Base-by-base conservation (phyloP, 805 yeast species). In the Cyberlindnera xishuangbannaensis region DNA sequence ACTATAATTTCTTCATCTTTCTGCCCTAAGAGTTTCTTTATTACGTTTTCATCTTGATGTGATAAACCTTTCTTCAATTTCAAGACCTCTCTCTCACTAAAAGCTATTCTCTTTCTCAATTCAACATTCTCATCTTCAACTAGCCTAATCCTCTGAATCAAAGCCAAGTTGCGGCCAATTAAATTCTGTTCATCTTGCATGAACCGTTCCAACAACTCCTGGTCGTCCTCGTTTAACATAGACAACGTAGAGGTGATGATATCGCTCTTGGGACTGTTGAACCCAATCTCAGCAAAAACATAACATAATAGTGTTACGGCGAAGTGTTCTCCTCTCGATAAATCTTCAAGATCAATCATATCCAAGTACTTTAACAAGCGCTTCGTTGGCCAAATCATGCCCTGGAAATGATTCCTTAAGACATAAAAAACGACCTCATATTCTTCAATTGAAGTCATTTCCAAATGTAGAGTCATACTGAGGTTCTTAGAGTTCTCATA, bases 181-280 rank as follows among this genome's bases (percentile, higher is more conserved):
- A 42, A 38, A 30, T 31, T 53, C 20, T 31, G 46, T 15, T 28
- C 48, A 28, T 43, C 55, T 40, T 41, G 40, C 36, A 39, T 43
- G 29, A 27, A 40, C 25, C 15, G 40, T 26, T 33, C 39, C 40
- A 38, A 43, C 28, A 31, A 35, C 25, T 8, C 20, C 25, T 41
- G 39, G 20, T 44, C 41, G 3, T 31, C 41, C 13, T 40, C 49
- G 7, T 33, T 31, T 18, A 37, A 33, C 18, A 28, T 27, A 2
- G 43, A 37, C 10, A 45, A 24, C 10, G 37, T 25, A 4, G 47
- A 34, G 5, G 39, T 31, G n/a, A 36, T 26, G 23, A 36, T 37
- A 28, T 30, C 29, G 11, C 36, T 43, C 37, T 26, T 39, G 39
- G 40, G 28, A 40, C 53, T 25, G 39, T 39, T 37, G 2, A 44